Percentiles rank a stretch among this genome's conserved stretches.
These are phyloP conservation scores for Wallacemonas rigidus DNA, from an alignment of 208 protist genomes.

Conservation along the genomic window DNA sequence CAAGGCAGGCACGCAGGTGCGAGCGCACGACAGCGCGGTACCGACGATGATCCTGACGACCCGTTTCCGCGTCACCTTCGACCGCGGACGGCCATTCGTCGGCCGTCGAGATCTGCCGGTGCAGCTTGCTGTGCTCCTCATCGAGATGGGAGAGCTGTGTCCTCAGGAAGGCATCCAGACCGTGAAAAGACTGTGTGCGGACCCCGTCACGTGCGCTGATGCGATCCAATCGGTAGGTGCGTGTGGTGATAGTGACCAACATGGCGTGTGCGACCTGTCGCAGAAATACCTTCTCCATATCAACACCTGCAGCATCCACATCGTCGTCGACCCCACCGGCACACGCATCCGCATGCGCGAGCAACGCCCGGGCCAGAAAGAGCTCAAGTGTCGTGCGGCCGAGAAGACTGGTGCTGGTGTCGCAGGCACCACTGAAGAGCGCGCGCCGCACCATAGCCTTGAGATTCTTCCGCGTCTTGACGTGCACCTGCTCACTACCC, in stretches of 20 bases:
- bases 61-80: not conserved
- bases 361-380: constrained; percentile 7
- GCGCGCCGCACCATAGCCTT: not conserved
- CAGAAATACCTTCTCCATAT: not conserved
- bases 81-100: not conserved
- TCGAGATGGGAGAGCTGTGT: not conserved
- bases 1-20: constrained; percentile 15
- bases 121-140: constrained; percentile 5
- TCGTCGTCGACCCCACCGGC: not conserved
- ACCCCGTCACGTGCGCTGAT: constrained; percentile 3
- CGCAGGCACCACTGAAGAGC: constrained; percentile 8
- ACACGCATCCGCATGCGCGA: not conserved
- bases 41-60: not conserved
- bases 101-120: not conserved
- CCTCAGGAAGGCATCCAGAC: not conserved
- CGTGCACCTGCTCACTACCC: not conserved
- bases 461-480: not conserved
- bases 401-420: constrained; percentile 7
- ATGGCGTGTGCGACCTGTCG: constrained; percentile 5
- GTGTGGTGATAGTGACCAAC: not conserved
- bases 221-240: constrained; percentile 4
- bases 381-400: constrained; percentile 2
- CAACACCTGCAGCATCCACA: not conserved
- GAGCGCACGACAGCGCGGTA: not conserved
- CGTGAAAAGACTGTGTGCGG: not conserved